Percentiles rank a stretch among this genome's conserved stretches.
Conservation (phyloP, 352 stramenopile species). For the Globisporangium ultimum region DNA sequence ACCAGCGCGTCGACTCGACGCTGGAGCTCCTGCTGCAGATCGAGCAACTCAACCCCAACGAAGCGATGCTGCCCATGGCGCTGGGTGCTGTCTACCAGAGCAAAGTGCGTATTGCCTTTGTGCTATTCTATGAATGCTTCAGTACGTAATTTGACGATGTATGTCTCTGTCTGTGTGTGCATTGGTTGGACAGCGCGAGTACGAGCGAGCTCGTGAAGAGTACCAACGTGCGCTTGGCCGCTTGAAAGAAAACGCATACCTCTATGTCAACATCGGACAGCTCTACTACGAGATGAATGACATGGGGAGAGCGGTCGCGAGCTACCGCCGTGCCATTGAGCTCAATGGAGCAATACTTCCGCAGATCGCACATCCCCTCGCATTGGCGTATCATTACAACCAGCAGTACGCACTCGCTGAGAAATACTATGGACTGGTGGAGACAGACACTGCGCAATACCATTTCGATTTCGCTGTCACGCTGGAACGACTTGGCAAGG, state of each 20-base stretch:
- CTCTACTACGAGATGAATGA: conserved; percentile 28
- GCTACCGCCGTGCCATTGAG: conserved; percentile 15
- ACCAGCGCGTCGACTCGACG: conserved; percentile 21
- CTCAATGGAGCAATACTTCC: conserved; percentile 10
- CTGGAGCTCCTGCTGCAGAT: conserved; percentile 27
- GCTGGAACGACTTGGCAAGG: conserved; percentile 44
- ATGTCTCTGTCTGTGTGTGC: neutral
- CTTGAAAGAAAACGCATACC: conserved; percentile 14
- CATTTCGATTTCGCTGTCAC: conserved; percentile 58
- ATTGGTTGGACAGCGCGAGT: conserved; percentile 15
- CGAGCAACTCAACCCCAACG: conserved; percentile 17
- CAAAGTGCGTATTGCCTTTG: conserved; percentile 9
- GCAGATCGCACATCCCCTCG: conserved; percentile 22
- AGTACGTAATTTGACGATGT: neutral
- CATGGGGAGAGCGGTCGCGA: conserved; percentile 9
- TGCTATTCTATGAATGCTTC: neutral
- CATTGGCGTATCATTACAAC: conserved; percentile 35
- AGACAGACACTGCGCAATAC: conserved; percentile 22
- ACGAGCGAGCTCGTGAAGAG: conserved; percentile 18
- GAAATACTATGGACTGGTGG: conserved; percentile 21
- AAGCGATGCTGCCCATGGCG: conserved; percentile 19
- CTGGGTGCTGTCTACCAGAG: conserved; percentile 29
- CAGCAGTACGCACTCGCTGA: conserved; percentile 27
- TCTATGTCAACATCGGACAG: conserved; percentile 29
- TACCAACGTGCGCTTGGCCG: conserved; percentile 14